These are phyloP conservation scores for Clonostachys rosea DNA, from an alignment of 2,329 filamentous ascomycete genomes.

Conservation along the genomic window DNA sequence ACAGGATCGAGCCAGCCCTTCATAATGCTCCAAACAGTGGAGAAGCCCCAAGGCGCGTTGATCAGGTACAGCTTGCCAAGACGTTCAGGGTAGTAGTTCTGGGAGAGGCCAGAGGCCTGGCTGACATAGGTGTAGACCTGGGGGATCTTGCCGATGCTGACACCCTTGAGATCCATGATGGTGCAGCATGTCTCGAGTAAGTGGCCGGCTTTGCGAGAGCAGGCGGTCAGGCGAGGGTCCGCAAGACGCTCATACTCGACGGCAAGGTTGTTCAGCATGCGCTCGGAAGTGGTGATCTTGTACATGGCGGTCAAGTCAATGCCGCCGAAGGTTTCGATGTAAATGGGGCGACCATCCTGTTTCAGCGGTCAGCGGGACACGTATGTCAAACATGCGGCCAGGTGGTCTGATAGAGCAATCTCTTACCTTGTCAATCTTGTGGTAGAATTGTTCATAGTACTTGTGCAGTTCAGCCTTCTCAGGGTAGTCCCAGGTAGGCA, in stretches of 20 bases:
- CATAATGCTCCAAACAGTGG: slow-evolving; percentile 76
- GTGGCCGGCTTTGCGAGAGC: slow-evolving; percentile 84
- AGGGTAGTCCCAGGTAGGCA: slow-evolving; percentile 78
- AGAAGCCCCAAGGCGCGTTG: slow-evolving; percentile 97
- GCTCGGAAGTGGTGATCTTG: slow-evolving; percentile 87
- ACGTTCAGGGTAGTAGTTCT: slow-evolving; percentile 99
- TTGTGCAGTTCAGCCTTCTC: slow-evolving; percentile 81
- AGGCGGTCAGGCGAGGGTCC: slow-evolving; percentile 89
- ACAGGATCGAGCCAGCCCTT: slow-evolving; percentile 96
- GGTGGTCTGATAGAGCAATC: slow-evolving; percentile 27
- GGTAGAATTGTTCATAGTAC: slow-evolving; percentile 98
- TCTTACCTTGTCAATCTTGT: slow-evolving; percentile 82
- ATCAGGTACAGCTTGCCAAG: slow-evolving; percentile 95
- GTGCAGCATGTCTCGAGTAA: slow-evolving; percentile 97
- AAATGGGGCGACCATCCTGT: slow-evolving; percentile 91
- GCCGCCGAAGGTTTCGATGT: slow-evolving; percentile 93
- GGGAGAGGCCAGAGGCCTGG: slow-evolving; percentile 81
- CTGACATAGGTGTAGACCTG: slow-evolving; percentile 87
- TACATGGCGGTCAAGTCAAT: slow-evolving; percentile 87
- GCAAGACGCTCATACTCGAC: slow-evolving; percentile 96
- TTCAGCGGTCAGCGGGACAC: neutral
- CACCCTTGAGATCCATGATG: slow-evolving; percentile 96
- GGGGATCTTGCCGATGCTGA: slow-evolving; percentile 74
- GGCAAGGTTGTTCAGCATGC: slow-evolving; percentile 95
- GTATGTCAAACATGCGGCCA: neutral